Base-by-base conservation (phyloP, 352 stramenopile species). In the Phytophthora lateralis region DNA sequence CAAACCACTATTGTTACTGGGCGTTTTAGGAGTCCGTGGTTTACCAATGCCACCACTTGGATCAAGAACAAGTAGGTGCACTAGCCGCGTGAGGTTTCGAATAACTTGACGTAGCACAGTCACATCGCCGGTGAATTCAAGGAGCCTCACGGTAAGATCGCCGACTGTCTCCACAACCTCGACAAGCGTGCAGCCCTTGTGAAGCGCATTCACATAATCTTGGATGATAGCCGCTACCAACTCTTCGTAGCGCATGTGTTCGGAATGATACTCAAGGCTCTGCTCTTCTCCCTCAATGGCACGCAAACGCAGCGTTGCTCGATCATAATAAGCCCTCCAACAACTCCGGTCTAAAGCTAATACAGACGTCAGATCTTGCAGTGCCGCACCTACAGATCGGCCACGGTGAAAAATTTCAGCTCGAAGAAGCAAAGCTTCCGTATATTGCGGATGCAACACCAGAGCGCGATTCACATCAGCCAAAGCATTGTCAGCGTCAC, bases 301-400 rank as follows among this genome's bases (percentile, higher is more conserved):
- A 6, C 77, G 70, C 17, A 91, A 75, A 11, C 84, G 82, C 24
- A 93, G 71, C 32, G 78, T 85, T 5, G 79, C 84, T 18, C 84
- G 80, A 54, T 93, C 84, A 55, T 91, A 93, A 51, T 89, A 89
- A n/a, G 84, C 84, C 14, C 80, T 79, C 84, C 84, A 93, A 63
- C 83, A 90, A 30, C 68, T 68, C n/a, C 78, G 72, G 37, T 93
- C 84, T 11, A 82, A 66, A 0, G 71, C 55, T 9, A 91, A 44
- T 8, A 80, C 82, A 1, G 78, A 78, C 12, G 84, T 85, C 15
- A 91, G 58, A 34, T 93, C 84, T 17, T 91, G 78, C 1, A 93
- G 52, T 15, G 84, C 81, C 6, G 76, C 67, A 2, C 57, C 73
- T 5, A 86, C 76, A 3, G 68, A 64, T 30, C 70, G 65, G 35